These are phyloP conservation scores for Diospyros lotus DNA, from an alignment of 148 eudicot species.

Conservation along the genomic window DNA sequence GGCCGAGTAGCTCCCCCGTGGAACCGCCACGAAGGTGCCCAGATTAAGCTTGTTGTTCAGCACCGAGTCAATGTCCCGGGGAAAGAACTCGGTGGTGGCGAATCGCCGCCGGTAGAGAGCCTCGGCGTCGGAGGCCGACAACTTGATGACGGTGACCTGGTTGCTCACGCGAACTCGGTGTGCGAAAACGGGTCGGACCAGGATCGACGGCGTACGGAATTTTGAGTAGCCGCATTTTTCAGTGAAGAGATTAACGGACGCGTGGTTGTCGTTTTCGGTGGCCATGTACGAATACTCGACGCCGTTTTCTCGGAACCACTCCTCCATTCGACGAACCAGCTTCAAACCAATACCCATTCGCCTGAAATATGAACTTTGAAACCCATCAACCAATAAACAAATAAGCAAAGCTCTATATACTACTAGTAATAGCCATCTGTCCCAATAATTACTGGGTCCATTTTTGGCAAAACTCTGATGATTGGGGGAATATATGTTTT, in stretches of 20 bases:
- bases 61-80: conserved; percentile 72
- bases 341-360: conserved; percentile 76
- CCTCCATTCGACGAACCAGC: conserved; percentile 60
- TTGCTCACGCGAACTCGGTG: conserved; percentile 42
- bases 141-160: conserved; percentile 40
- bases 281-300: conserved; percentile 86
- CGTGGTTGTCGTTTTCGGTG: conserved; percentile 69
- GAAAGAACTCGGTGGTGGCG: conserved; percentile 86
- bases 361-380: conserved; percentile 28
- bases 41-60: conserved; percentile 52
- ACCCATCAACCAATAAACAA: too few relatives aligned
- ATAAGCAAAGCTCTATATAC: too few relatives aligned
- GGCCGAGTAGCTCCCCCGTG: conserved; percentile 24
- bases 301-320: conserved; percentile 72
- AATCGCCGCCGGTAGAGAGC: conserved; percentile 65
- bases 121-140: conserved; percentile 61
- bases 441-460: too few relatives aligned
- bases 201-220: conserved; percentile 81
- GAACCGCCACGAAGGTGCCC: conserved; percentile 73
- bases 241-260: conserved; percentile 74
- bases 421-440: too few relatives aligned
- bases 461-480: too few relatives aligned
- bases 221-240: conserved; percentile 76
- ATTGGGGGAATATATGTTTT: too few relatives aligned
- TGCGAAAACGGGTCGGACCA: conserved; percentile 87